phyloP scores from a whole-genome alignment of 2,329 filamentous ascomycete species.

The Fusarium sp. region DNA sequence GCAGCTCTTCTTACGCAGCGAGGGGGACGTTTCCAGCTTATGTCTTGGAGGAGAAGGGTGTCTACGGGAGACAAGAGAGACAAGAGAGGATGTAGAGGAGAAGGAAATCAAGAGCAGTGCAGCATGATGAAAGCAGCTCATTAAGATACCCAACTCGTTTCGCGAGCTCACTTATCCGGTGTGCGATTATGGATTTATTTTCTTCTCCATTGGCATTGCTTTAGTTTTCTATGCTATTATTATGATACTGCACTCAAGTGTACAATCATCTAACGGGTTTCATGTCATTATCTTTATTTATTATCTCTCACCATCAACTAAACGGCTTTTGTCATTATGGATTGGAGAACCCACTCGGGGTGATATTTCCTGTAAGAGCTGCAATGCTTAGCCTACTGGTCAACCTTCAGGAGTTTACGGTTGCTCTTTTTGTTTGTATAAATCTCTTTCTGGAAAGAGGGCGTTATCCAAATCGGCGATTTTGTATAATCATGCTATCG shows the following conservation, averaged over 20 bases:
- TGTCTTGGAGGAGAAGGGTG: slow-evolving; percentile 26
- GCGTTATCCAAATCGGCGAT: slow-evolving; percentile 18
- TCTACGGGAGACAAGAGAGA: slow-evolving; percentile 22
- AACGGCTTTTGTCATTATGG: slow-evolving; percentile 4
- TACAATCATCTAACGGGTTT: slow-evolving; percentile 32
- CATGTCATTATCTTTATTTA: slow-evolving; percentile 32
- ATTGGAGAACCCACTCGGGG: slow-evolving; percentile 1
- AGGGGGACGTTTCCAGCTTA: slow-evolving; percentile 26
- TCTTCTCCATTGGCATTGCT: slow-evolving; percentile 41
- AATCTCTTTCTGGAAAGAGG: slow-evolving; percentile 22
- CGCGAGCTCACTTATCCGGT: slow-evolving; percentile 53
- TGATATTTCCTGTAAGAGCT: slow-evolving; percentile 19
- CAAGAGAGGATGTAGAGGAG: slow-evolving; percentile 25
- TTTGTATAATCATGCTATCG: background rate
- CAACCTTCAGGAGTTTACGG: slow-evolving; percentile 2
- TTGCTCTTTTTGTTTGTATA: slow-evolving; percentile 17
- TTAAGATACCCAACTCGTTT: slow-evolving; percentile 57
- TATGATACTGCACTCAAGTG: slow-evolving; percentile 31
- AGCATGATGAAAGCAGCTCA: slow-evolving; percentile 48
- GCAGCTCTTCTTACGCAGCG: slow-evolving; percentile 26
- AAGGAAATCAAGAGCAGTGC: slow-evolving; percentile 40
- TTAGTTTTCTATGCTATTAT: slow-evolving; percentile 31
- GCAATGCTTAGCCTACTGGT: background rate
- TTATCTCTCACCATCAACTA: slow-evolving; percentile 23
- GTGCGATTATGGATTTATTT: slow-evolving; percentile 48